These are phyloP conservation scores for Sindora glabra DNA, from an alignment of 306 rosid genomes.

Conservation along the genomic window DNA sequence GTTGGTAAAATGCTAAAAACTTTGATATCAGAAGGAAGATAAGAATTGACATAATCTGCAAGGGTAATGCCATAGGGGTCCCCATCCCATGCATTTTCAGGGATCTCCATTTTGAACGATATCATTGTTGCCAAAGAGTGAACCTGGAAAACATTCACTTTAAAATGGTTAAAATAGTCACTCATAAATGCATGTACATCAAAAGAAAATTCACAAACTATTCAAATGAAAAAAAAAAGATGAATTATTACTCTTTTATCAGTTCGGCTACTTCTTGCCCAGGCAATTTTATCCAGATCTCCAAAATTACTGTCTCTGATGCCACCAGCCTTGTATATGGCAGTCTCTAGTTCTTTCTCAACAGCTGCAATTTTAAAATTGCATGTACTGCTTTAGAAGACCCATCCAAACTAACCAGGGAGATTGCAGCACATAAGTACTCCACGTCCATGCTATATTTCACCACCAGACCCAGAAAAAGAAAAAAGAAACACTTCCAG, in stretches of 20 bases:
- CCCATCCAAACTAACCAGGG: constrained; percentile 17
- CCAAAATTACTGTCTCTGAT: constrained; percentile 71
- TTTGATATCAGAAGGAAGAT: constrained; percentile 67
- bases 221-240: background rate
- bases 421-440: constrained; percentile 14
- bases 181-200: background rate
- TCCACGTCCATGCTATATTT: background rate
- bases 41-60: constrained; percentile 48
- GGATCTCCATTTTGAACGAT: constrained; percentile 90
- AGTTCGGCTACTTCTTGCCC: constrained; percentile 95
- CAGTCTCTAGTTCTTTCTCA: constrained; percentile 80
- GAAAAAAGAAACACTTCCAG: background rate
- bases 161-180: background rate
- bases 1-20: constrained; percentile 73
- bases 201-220: constrained; percentile 1
- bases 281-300: constrained; percentile 64
- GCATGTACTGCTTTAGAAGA: constrained; percentile 27
- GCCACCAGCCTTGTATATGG: constrained; percentile 83
- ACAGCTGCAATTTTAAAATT: constrained; percentile 57
- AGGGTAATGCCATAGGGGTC: constrained; percentile 71
- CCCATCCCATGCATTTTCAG: constrained; percentile 56
- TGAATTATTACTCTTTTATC: constrained; percentile 79
- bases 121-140: constrained; percentile 80
- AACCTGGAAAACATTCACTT: constrained; percentile 38
- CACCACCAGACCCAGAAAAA: background rate